Evolutionary conservation across 2,329 filamentous ascomycete genomes (phyloP), one percentile per base, ranked within the genome.

Genomic region (Diaporthe citriasiana): DNA sequence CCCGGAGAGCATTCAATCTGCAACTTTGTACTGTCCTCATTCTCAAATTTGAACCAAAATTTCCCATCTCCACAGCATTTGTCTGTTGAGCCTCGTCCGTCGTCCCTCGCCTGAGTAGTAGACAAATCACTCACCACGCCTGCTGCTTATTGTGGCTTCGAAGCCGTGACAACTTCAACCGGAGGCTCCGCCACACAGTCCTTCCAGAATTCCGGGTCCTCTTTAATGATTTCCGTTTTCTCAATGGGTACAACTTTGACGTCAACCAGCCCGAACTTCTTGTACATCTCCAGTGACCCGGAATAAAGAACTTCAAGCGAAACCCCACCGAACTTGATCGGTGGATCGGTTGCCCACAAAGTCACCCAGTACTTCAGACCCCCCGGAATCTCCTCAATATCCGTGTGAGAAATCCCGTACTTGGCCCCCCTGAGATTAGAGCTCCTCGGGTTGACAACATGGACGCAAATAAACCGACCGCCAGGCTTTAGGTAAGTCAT

Each of bases 401-500:
- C 50, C 8, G 45, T 45, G 7, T 63, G 8, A 4, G 70, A 53
- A 5, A 40, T 15, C 1, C 70, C 70, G 10, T 71, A 71, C n/a
- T 63, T 71, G 1, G 22, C 45, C 12, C 6, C 51, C 13, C 10
- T 45, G 9, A 42, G 50, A 15, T 22, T 38, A 40, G 40, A 8
- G 6, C 57, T 55, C 19, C n/a, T 19, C 3, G 75, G 76, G 53
- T 78, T 69, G 15, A 55, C 68, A 19, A 66, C 60, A n/a, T 76
- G 63, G 13, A 77, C 45, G 22, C 76, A 70, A 19, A 78, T 51
- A 47, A 78, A 74, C 8, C 59, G 57, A 0, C 78, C 78, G 4
- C 78, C 76, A 19, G 76, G 76, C 57, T 74, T 76, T 22, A 79
- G 57, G 19, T 73, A 73, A 1, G 42, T 19, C 7, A 40, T 51